Evolutionary conservation across 495 filamentous ascomycete genomes (phyloP), one percentile per base, ranked within the genome.

Genomic region (Aspergillus sclerotioniger): DNA sequence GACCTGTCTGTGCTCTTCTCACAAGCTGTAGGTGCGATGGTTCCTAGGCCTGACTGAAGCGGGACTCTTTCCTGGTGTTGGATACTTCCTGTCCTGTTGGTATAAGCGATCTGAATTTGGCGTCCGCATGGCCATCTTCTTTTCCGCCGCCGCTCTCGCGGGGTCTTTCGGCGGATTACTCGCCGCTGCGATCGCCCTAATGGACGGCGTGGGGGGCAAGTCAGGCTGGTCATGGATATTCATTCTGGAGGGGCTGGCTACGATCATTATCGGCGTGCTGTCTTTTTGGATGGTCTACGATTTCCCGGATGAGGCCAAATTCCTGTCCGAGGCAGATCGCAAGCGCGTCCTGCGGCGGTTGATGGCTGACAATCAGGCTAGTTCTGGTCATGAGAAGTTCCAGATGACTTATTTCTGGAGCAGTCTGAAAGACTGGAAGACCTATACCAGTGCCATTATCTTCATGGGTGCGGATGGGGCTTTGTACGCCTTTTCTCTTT

Each of bases 261-360:
- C 68, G 0, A 63, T 94, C 8, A 5, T 96, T 9, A 80, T 93
- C 31, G 92, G 89, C 6, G 37, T 91, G 5, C 71, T 77, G 1
- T 91, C 86, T 10, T 92, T 90, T 71, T 94, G 88, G 87, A 81
- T 91, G 73, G 91, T 98, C 2, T 83, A 90, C 61, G 91, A 98
- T 65, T 97, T 96, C 67, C 93, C 93, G 0, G 89, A 91, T 62
- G 78, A 87, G 44, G 92, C 92, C 7, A 81, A 58, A 9, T 98
- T 96, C 65, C 78, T 98, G 17, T 85, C 83, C 3, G 79, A 83
- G 0, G 75, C 76, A 1, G 93, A 98, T 62, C 84, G 89, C 28
- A 78, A 77, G 13, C 84, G 92, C 8, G 91, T 96, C 0, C 68
- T 91, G 28, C 81, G 84, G 13, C 80, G 93, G 1, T 77, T 98